Evolutionary conservation across 345 rosid species (phyloP), one percentile per base, ranked within the genome.

Genomic region (Citrus hindsii): DNA sequence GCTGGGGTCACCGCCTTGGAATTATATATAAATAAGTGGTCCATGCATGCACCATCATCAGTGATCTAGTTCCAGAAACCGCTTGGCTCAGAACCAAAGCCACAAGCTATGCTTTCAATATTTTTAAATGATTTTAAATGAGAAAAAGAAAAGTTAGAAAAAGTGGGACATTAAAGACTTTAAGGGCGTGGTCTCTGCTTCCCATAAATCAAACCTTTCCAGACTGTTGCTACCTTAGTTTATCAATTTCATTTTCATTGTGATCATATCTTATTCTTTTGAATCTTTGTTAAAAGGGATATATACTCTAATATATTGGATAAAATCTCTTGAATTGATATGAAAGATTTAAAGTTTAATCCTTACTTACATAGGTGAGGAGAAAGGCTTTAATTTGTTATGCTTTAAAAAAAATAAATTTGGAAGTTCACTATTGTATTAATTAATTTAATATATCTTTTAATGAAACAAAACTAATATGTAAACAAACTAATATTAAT

Each of bases 161-260:
- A 27, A 8, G 74, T 76, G 87, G 82, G 87, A 69, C 79, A 42
- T 74, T 48, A 32, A 42, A 35, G 61, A 33, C 81, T 81, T 81
- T 77, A 72, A 55, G 65, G 81, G 88, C 87, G 86, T 84, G 90
- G 81, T 82, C 89, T 69, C 89, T 79, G 22, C 63, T 81, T 78
- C 84, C 89, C 74, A 82, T 82, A 80, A 83, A 86, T 59, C 63
- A 71, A 77, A 53, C 25, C 55, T 77, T 67, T 77, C 60, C 74
- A 71, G 55, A 67, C 71, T 76, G 74, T 59, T 55, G 22, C n/a
- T 67, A 33, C 51, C 28, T 4, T 53, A 53, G 5, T 53, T 53
- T 53, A 53, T 53, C 58, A 18, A 53, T 53, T 53, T 53, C 19
- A 53, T 18, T 14, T 18, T 53, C 21, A 18, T 53, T 53, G 22